Percentiles rank a stretch among this genome's conserved stretches.
Evolutionary conservation across 192 early-diverging fungal genomes (phyloP).

Genomic region (Coemansia reversa): DNA sequence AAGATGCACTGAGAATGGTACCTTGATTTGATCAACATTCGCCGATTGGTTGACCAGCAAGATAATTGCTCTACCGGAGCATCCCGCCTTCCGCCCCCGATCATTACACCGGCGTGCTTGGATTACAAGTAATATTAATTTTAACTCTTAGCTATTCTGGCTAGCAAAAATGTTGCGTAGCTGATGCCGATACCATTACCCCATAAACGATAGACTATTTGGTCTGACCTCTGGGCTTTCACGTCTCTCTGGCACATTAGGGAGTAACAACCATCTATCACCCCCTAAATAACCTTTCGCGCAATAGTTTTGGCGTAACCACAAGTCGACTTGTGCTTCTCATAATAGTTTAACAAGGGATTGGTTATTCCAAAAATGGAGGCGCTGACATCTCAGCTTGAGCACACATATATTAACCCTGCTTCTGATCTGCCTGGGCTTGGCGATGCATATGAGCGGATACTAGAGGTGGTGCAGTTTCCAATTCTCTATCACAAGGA

Average conservation of each 20-base stretch:
- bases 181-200: background rate
- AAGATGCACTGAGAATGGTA: background rate
- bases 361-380: slow-evolving; percentile 2
- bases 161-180: background rate
- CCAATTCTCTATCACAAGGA: slow-evolving; percentile 67
- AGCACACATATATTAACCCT: slow-evolving; percentile 1
- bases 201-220: background rate
- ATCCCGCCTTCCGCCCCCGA: background rate
- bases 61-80: background rate
- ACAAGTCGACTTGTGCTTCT: background rate
- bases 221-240: background rate
- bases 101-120: background rate
- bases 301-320: background rate
- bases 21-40: background rate
- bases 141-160: no score
- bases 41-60: background rate
- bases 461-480: slow-evolving; percentile 76
- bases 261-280: background rate
- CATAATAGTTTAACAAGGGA: background rate
- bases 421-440: slow-evolving; percentile 61
- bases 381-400: slow-evolving; percentile 4
- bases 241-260: background rate
- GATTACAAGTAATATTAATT: no score
- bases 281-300: background rate
- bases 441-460: slow-evolving; percentile 67